Conservation (phyloP, 2,329 filamentous ascomycete species). For the Scytalidium lignicola region DNA sequence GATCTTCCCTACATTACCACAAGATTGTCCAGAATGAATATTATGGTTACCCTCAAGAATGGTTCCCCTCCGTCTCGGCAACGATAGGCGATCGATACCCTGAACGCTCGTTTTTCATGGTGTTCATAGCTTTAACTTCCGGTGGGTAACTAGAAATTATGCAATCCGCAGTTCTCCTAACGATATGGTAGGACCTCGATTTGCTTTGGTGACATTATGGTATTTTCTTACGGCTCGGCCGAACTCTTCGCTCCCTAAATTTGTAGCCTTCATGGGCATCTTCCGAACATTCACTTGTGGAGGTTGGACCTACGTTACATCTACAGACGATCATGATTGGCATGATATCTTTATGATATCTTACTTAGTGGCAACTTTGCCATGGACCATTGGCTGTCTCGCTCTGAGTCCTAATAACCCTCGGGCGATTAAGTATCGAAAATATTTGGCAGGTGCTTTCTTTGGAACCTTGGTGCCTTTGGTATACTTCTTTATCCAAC, state of each 20-base stretch:
- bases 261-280: slow-evolving; percentile 73
- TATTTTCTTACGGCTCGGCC: slow-evolving; percentile 81
- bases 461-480: slow-evolving; percentile 87
- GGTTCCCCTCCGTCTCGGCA: slow-evolving; percentile 93
- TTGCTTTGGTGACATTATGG: slow-evolving; percentile 85
- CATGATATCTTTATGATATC: slow-evolving; percentile 99
- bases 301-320: slow-evolving; percentile 98
- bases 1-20: slow-evolving; percentile 77
- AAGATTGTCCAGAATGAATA: slow-evolving; percentile 98
- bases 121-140: slow-evolving; percentile 95
- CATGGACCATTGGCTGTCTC: slow-evolving; percentile 91
- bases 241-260: slow-evolving; percentile 70
- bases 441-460: slow-evolving; percentile 76
- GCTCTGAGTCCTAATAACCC: slow-evolving; percentile 81
- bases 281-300: slow-evolving; percentile 91
- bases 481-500: slow-evolving; percentile 96
- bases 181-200: slow-evolving; percentile 66
- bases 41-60: slow-evolving; percentile 90
- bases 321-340: slow-evolving; percentile 97
- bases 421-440: slow-evolving; percentile 80
- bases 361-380: slow-evolving; percentile 87
- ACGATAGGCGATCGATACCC: slow-evolving; percentile 97
- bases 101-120: slow-evolving; percentile 92
- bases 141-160: slow-evolving; percentile 43
- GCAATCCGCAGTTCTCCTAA: slow-evolving; percentile 8